These are phyloP conservation scores for Nicotiana sylvestris DNA, from an alignment of 257 asterid species.

Conservation along the genomic window DNA sequence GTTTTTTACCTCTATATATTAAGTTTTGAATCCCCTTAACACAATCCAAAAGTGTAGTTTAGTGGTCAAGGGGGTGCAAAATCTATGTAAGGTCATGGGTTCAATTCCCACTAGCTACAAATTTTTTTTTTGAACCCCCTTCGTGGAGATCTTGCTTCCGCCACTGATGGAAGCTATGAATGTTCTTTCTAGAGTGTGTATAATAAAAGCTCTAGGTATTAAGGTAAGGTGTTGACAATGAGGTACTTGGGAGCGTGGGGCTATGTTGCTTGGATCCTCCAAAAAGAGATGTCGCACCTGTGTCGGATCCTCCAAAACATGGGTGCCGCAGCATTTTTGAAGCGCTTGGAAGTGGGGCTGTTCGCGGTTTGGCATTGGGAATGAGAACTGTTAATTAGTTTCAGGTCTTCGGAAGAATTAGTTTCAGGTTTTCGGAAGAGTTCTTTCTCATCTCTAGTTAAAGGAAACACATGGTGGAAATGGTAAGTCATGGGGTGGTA, in stretches of 20 bases:
- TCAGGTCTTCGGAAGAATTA: neutral
- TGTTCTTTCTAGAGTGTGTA: neutral
- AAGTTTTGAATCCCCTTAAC: too few relatives aligned
- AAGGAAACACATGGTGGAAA: neutral
- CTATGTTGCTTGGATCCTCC: too few relatives aligned
- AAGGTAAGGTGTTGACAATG: neutral
- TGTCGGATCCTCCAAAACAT: too few relatives aligned
- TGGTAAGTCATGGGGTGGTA: neutral
- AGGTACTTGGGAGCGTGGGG: neutral
- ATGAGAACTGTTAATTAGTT: neutral
- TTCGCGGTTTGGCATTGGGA: neutral
- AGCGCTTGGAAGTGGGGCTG: neutral
- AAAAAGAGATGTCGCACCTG: too few relatives aligned
- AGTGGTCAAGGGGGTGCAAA: too few relatives aligned
- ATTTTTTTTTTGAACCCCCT: too few relatives aligned
- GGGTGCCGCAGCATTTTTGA: too few relatives aligned
- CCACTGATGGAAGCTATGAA: neutral
- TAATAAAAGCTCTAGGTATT: neutral
- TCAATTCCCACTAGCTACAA: too few relatives aligned
- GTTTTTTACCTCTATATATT: too few relatives aligned
- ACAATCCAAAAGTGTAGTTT: too few relatives aligned
- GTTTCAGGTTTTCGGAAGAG: neutral
- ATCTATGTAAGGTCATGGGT: too few relatives aligned
- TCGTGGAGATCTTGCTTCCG: too few relatives aligned
- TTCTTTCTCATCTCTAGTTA: neutral